Evolutionary conservation across 2,329 filamentous ascomycete species (phyloP).

Genomic region (Colletotrichum tropicale): DNA sequence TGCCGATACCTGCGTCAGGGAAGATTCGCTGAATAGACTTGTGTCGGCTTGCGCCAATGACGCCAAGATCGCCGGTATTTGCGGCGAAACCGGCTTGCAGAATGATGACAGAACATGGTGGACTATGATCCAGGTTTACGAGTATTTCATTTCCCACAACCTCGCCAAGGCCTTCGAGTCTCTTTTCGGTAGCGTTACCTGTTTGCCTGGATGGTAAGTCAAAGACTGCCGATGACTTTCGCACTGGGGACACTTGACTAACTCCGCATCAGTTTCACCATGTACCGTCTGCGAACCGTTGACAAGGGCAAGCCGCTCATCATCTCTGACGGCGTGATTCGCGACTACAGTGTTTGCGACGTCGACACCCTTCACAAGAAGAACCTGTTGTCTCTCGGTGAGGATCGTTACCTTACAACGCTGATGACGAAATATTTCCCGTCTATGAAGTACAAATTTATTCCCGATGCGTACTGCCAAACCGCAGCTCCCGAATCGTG

Average conservation of each 20-base stretch:
- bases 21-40: constrained; percentile 90
- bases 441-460: constrained; percentile 93
- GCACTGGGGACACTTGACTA: constrained; percentile 28
- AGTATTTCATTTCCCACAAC: constrained; percentile 99
- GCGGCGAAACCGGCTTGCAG: constrained; percentile 93
- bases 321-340: constrained; percentile 85
- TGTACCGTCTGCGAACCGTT: constrained; percentile 94
- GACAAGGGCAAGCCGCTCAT: constrained; percentile 95
- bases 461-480: constrained; percentile 89
- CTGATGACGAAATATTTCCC: constrained; percentile 99
- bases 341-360: constrained; percentile 85
- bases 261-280: constrained; percentile 78
- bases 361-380: constrained; percentile 97
- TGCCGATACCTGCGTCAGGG: constrained; percentile 91
- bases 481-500: constrained; percentile 95
- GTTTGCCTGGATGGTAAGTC: constrained; percentile 95
- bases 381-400: constrained; percentile 90
- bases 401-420: constrained; percentile 96
- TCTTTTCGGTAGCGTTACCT: constrained; percentile 96
- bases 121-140: constrained; percentile 99
- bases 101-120: constrained; percentile 96
- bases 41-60: constrained; percentile 94
- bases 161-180: constrained; percentile 97
- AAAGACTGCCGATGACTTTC: constrained; percentile 26
- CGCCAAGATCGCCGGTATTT: constrained; percentile 95